Evolutionary conservation across 441 rosid genomes (phyloP).

Genomic region (Corymbia calophylla): DNA sequence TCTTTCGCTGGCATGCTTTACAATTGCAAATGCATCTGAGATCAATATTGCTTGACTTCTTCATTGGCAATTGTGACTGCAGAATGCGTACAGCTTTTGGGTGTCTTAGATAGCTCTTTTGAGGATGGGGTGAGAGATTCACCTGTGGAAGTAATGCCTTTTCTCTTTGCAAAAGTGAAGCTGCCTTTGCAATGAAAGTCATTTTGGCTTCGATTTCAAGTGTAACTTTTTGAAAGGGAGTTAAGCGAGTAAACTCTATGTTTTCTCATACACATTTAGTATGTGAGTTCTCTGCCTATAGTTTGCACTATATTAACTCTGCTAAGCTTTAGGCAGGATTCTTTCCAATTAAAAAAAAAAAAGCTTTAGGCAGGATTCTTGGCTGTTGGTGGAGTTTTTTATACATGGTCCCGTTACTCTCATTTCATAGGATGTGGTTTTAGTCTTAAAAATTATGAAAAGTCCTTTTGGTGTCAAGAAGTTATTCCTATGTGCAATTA

Average conservation of each 20-base stretch:
- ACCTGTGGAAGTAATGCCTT: neutral
- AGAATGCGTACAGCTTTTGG: slow-evolving; percentile 6
- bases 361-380: neutral
- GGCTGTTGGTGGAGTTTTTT: neutral
- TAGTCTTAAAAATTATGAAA: neutral
- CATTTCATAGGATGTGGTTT: neutral
- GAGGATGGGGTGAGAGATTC: too few relatives aligned
- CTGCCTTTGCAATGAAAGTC: slow-evolving; percentile 8
- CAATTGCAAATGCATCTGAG: slow-evolving; percentile 7
- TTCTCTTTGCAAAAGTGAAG: slow-evolving; percentile 16
- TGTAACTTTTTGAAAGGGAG: neutral
- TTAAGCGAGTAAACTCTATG: neutral
- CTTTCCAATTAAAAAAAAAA: neutral
- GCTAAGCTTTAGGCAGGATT: too few relatives aligned
- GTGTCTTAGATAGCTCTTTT: neutral
- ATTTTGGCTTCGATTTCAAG: slow-evolving; percentile 24
- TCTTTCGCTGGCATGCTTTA: slow-evolving; percentile 13
- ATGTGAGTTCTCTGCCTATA: neutral
- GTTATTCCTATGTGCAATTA: neutral
- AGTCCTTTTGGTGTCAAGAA: neutral
- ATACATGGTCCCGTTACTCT: neutral
- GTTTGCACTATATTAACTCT: neutral
- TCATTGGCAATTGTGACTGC: slow-evolving; percentile 6
- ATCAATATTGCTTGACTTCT: neutral
- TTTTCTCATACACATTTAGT: accelerated